Evolutionary conservation across 805 yeast genomes (phyloP).

Genomic region (Wickerhamiella bombiphila): DNA sequence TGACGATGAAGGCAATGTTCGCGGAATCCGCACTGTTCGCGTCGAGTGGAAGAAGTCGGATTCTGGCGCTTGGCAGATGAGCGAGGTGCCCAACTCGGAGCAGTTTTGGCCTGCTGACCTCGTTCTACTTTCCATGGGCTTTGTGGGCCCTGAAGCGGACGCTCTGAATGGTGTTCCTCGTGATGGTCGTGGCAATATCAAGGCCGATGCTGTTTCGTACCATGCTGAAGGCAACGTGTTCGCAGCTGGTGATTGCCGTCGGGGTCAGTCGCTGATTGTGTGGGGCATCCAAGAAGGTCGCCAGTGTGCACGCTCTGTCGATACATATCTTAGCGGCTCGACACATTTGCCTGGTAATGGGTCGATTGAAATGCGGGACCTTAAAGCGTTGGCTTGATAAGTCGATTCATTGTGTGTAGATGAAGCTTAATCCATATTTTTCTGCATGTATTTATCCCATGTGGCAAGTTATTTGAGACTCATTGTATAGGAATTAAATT

Average conservation of each 20-base stretch:
- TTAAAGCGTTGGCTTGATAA: too few species aligned
- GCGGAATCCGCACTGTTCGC: conserved; percentile 88
- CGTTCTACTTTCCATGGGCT: conserved; percentile 91
- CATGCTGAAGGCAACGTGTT: conserved; percentile 60
- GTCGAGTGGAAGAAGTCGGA: conserved; percentile 97
- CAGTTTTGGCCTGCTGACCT: conserved; percentile 90
- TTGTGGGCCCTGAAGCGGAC: conserved; percentile 86
- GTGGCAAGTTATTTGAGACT: too few species aligned
- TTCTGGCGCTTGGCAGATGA: conserved; percentile 98
- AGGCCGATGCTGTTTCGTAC: conserved; percentile 49
- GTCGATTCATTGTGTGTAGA: too few species aligned
- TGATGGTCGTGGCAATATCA: conserved; percentile 74
- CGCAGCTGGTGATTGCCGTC: conserved; percentile 97
- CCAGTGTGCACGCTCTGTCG: conserved; percentile 94
- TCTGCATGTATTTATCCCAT: too few species aligned
- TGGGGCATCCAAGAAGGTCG: conserved; percentile 99
- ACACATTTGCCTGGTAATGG: conserved; percentile 89
- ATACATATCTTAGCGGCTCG: conserved; percentile 57
- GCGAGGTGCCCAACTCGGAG: conserved; percentile 89
- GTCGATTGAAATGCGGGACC: conserved; percentile 70
- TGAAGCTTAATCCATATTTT: too few species aligned
- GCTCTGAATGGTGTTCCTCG: conserved; percentile 48
- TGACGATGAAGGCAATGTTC: conserved; percentile 88
- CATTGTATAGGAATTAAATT: too few species aligned
- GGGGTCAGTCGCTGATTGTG: conserved; percentile 95